Evolutionary conservation across 371 early-diverging fungal species (phyloP), one percentile per base, ranked within the genome.

Genomic region (Sporodiniella umbellata): DNA sequence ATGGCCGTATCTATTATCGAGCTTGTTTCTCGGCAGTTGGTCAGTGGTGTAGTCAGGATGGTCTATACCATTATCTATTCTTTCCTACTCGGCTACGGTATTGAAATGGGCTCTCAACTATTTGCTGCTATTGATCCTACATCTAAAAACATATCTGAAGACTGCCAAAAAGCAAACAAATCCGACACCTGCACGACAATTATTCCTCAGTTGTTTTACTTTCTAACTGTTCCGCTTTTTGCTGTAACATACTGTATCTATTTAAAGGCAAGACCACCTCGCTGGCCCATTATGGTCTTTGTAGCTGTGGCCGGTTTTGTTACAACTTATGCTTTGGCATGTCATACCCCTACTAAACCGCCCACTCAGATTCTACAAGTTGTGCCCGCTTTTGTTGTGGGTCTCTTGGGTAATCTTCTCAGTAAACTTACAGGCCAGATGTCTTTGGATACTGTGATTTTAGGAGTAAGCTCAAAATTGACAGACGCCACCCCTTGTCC

Each of bases 1-100:
- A 83, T 94, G 54, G 87, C 92, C 0, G 75, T 85, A 15, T 72
- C 85, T n/a, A 81, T 92, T 51, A 82, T 90, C 35, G 95, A 94
- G 53, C 66, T 94, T 7, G 81, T 88, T 1, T 89, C 93, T 1
- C 78, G 93, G 5, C 92, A 93, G 58, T 68, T 92, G 45, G 85
- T 92, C n/a, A 85, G 90, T 12, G 95, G 95, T 12, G 88, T 90
- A 0, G 85, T 92, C 6, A 81, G 92, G 3, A 74, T 91, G 50
- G 88, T 90, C 21, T 85, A 88, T 58, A 80, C 92, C 3, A 68
- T 95, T 8, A 68, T 93, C 5, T 84, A 85, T 17, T 85, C 90
- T 0, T 83, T 92, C 49, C 55, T 90, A 28, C 75, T 90, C 8
- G 86, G 89, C 2, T 92, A 88, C 50, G 94, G 92, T 24, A 72